These are phyloP conservation scores for Stachybotrys chlorohalonatus DNA, from an alignment of 2,329 filamentous ascomycete species.

Conservation along the genomic window DNA sequence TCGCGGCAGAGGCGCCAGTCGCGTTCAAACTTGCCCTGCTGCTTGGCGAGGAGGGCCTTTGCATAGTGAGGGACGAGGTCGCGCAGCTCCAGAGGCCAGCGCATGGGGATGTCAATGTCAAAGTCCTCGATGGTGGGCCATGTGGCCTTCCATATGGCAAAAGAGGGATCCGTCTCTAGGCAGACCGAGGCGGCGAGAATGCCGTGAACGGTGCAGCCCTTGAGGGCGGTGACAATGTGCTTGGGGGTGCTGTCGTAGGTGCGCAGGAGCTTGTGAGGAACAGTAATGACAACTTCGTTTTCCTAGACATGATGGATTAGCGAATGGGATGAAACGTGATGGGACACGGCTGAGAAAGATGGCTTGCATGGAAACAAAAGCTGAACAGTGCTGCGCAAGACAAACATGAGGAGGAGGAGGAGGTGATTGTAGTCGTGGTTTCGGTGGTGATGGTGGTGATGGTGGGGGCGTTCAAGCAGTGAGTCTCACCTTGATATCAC, in stretches of 20 bases:
- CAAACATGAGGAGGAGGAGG: too few species aligned
- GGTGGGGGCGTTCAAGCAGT: neutral
- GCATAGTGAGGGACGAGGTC: conserved; percentile 35
- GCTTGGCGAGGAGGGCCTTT: conserved; percentile 39
- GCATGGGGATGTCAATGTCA: conserved; percentile 24
- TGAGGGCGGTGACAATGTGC: conserved; percentile 41
- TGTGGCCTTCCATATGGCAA: conserved; percentile 53
- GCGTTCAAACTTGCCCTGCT: conserved; percentile 32
- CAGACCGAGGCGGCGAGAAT: conserved; percentile 62
- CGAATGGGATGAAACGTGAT: neutral
- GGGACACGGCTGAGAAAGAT: too few species aligned
- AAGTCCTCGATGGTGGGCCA: conserved; percentile 59
- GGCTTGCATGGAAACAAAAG: too few species aligned
- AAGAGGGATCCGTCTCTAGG: conserved; percentile 38
- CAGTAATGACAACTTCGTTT: conserved; percentile 50
- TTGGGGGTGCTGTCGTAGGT: conserved; percentile 52
- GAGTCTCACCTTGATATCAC: neutral
- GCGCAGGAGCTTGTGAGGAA: conserved; percentile 56
- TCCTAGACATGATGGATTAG: conserved; percentile 13
- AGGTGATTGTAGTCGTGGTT: too few species aligned
- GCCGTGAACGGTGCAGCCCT: conserved; percentile 56
- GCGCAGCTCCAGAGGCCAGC: conserved; percentile 38
- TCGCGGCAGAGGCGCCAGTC: conserved; percentile 28
- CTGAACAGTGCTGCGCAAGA: too few species aligned
- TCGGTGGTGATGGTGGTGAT: too few species aligned